A percentile compares a stretch with the other conserved stretches of the same genome.
Evolutionary conservation across 1,139 yeast species (phyloP).

Genomic region (Spencermartinsiella ligniputridi): DNA sequence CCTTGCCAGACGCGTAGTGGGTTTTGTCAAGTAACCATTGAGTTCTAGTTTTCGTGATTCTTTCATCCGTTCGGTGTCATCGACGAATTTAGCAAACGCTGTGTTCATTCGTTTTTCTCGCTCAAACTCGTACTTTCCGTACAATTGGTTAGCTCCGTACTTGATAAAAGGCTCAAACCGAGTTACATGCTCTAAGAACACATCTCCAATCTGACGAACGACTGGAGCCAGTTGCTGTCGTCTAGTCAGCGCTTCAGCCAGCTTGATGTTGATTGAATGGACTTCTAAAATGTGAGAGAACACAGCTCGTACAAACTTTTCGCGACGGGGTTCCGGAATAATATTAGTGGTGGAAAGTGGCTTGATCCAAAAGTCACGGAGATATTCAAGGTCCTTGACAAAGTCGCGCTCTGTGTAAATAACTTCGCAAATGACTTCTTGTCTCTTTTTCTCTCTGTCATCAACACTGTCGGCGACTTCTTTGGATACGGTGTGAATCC

Average conservation of each 20-base stretch:
- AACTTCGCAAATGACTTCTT: constrained; percentile 91
- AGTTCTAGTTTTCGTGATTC: constrained; percentile 89
- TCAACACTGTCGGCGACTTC: constrained; percentile 73
- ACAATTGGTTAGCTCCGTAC: constrained; percentile 94
- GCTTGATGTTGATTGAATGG: constrained; percentile 71
- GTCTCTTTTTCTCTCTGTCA: constrained; percentile 85
- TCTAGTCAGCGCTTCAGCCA: constrained; percentile 84
- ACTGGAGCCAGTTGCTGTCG: constrained; percentile 88
- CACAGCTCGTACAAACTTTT: constrained; percentile 84
- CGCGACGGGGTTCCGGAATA: constrained; percentile 85
- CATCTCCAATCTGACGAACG: constrained; percentile 80
- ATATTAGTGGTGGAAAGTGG: constrained; percentile 82
- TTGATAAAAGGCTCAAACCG: constrained; percentile 87
- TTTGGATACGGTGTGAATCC: constrained; percentile 92
- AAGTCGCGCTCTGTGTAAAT: constrained; percentile 93
- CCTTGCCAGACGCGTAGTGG: constrained; percentile 93
- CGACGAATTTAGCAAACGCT: constrained; percentile 85
- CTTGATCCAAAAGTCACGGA: constrained; percentile 90
- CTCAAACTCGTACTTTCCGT: constrained; percentile 94
- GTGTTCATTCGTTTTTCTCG: constrained; percentile 89
- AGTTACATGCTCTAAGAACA: constrained; percentile 77
- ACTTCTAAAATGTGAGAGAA: constrained; percentile 89
- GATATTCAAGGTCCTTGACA: constrained; percentile 87
- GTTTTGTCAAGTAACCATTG: constrained; percentile 89
- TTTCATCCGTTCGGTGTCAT: constrained; percentile 83